Conservation (phyloP, 176 grass and related monocot species). For the maize (Zea mays) region Zm-B73-REFERENCE-NAM-5.0 NC_050096.1:304680501-304681000, state of each 20-base stretch:
- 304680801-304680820: background rate
- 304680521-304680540: background rate
- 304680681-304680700: constrained; percentile 47
- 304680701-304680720: constrained; percentile 57
- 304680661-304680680: background rate
- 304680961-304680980: constrained; percentile 30
- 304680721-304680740: background rate
- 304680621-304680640: too few species aligned
- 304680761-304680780: background rate
- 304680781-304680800: background rate
- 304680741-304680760: background rate
- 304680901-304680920: constrained; percentile 26
- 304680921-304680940: constrained; percentile 19
- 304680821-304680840: background rate
- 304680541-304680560: background rate
- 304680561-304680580: background rate
- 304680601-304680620: background rate
- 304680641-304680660: too few species aligned
- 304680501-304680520: background rate
- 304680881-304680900: background rate
- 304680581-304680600: too few species aligned
- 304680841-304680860: background rate
- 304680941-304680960: constrained; percentile 35
- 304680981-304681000: constrained; percentile 25
- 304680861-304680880: background rate